A percentile compares a stretch with the other conserved stretches of the same genome.
Conservation (phyloP, 768 basidiomycete genomes). For the Psilocybe azurescens region DNA sequence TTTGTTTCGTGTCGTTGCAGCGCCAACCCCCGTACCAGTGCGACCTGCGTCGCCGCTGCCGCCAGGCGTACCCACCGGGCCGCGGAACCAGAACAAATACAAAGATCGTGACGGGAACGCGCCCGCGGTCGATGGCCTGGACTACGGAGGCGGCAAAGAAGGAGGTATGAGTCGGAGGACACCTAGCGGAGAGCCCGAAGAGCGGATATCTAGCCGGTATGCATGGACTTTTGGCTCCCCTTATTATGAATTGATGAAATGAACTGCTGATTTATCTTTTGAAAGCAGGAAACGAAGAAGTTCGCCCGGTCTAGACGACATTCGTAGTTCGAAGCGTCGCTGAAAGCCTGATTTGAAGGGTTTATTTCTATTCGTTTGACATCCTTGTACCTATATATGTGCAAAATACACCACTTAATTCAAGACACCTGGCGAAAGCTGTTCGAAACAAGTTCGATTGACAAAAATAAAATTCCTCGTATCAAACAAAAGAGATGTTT, state of each 20-base stretch:
- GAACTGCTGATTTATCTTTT: background rate
- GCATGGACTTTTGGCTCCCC: slow-evolving; percentile 16
- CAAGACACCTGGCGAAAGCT: background rate
- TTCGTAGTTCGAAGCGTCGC: slow-evolving; percentile 72
- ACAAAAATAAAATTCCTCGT: background rate
- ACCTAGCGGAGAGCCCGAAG: slow-evolving; percentile 71
- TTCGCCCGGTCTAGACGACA: slow-evolving; percentile 74
- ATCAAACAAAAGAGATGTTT: slow-evolving; percentile 7
- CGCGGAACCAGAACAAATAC: slow-evolving; percentile 88
- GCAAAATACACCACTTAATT: slow-evolving; percentile 21
- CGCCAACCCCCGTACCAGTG: slow-evolving; percentile 57
- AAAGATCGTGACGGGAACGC: slow-evolving; percentile 88
- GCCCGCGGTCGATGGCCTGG: slow-evolving; percentile 86
- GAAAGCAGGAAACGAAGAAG: slow-evolving; percentile 68
- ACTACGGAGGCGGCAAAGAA: slow-evolving; percentile 61
- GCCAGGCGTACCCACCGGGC: slow-evolving; percentile 87
- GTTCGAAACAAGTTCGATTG: background rate
- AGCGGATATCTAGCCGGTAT: slow-evolving; percentile 64
- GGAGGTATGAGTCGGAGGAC: slow-evolving; percentile 58
- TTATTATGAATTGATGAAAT: background rate
- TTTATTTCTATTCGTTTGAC: slow-evolving; percentile 6
- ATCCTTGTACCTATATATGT: slow-evolving; percentile 23
- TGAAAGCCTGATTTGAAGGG: slow-evolving; percentile 35
- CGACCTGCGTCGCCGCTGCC: slow-evolving; percentile 86
- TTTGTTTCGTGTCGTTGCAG: slow-evolving; percentile 14